Base-by-base conservation (phyloP, 2,329 filamentous ascomycete species). In the Pseudogymnoascus sp. region DNA sequence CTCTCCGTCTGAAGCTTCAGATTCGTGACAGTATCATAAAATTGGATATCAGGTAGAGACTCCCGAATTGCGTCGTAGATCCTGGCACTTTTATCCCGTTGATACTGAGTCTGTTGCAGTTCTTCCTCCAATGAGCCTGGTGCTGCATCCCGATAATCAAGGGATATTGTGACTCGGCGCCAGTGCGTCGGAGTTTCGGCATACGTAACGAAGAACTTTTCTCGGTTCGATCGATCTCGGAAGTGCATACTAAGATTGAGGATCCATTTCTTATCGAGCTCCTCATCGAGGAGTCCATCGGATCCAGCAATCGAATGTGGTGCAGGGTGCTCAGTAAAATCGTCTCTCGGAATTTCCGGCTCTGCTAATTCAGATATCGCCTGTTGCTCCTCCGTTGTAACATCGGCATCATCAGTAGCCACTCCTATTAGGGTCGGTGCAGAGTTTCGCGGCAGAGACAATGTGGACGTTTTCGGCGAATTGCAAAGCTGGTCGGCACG, bases 231-330 rank as follows among this genome's bases (percentile, higher is more conserved):
- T 70, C 89, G 88, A 77, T 99, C 95, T 64, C 93, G 86, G 75
- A 97, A 99, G 75, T 96, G 92, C 95, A 99, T 97, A 76, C 92
- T 97, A 65, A 97, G 82, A 72, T 99, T 99, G 69, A 99, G 80
- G 65, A 99, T 97, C 95, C 95, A 99, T 71, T 84, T 88, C 65
- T 82, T 84, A 71, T 97, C 92, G 63, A 97, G 82, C 75, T 97
- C 93, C 66, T 90, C 85, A 5, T 60, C 56, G 67, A 89, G 83
- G 67, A 89, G 83, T 69, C 85, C 80, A 61, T 80, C 78, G 62
- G 49, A 56, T 56, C 16, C 49, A 56, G 49, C 49, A 34, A 60
- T 23, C 37, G 68, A 23, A 62, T 34, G 34, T 9, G 62, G 59
- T 28, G 5, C 63, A 61, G n/a, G 49, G n/a, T 56, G 25, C 25